Evolutionary conservation across 1,284 basidiomycete genomes (phyloP), one percentile per base, ranked within the genome.

Genomic region (Cryptococcus sp.): DNA sequence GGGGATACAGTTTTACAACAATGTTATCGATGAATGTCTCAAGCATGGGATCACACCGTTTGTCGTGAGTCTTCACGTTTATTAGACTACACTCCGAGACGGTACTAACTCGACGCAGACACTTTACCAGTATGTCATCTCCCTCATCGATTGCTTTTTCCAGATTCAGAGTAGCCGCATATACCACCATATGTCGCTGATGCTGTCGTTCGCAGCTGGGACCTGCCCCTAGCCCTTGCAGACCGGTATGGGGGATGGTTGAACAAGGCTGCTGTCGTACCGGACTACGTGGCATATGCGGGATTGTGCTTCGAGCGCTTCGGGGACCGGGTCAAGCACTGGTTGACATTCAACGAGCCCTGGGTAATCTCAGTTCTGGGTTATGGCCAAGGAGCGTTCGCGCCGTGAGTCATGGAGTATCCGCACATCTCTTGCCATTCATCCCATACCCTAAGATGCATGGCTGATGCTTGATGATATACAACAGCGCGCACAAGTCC

Each of bases 271-370:
- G 82, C 85, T 61, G 82, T 87, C 57, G 79, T 86, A 10, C 74
- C 81, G 39, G 88, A 89, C 72, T 89, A 81, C 62, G 81, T 80
- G 25, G 79, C 82, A 66, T 90, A 87, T 68, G 84, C 88, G 11
- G 80, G 85, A 81, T 75, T 86, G 26, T 87, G 87, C 74, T 91
- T 89, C 70, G 80, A 86, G 52, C 80, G 83, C 16, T 89, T 86
- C 64, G 89, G 89, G 8, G 87, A 88, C 73, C 80, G 87, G 37
- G 88, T 89, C 58, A 87, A 88, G 74, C 80, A 87, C 74, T 89
- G 88, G 88, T 70, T 69, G 26, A 68, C 74, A 25, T 54, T 87
- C 73, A 89, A 89, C 72, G 87, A 89, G 78, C 87, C 87, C 0
- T 89, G 85, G 86, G 86, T 85, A 64, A 80, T 86, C 54, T 82